phyloP scores from a whole-genome alignment of 1,139 yeast species.

The Blastobotrys petasosporus region DNA sequence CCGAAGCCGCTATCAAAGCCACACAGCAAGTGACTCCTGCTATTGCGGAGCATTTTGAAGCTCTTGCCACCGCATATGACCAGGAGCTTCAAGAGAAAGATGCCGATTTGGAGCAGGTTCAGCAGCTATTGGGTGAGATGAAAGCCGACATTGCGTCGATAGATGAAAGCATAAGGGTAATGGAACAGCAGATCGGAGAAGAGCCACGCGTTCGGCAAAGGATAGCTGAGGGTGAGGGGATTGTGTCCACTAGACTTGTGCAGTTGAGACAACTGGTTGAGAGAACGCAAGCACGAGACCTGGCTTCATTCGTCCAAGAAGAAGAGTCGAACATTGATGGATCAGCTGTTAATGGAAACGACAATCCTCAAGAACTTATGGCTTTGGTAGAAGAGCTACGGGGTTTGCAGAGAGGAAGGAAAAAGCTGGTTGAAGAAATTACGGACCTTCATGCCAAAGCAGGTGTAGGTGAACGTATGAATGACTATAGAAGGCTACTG shows the following conservation, averaged over 20 bases:
- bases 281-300: constrained; percentile 49
- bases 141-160: constrained; percentile 37
- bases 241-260: constrained; percentile 29
- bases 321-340: constrained; percentile 40
- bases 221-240: constrained; percentile 9
- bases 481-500: constrained; percentile 73
- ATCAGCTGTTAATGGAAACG: constrained; percentile 20
- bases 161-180: constrained; percentile 30
- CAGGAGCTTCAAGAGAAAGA: constrained; percentile 47
- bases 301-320: constrained; percentile 43
- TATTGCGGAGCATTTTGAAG: constrained; percentile 44
- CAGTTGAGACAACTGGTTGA: constrained; percentile 44
- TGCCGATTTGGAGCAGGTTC: constrained; percentile 42
- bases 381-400: constrained; percentile 39
- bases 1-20: constrained; percentile 48
- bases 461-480: constrained; percentile 53
- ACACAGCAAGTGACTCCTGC: constrained; percentile 41
- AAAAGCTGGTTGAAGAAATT: constrained; percentile 40
- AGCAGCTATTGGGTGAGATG: constrained; percentile 37
- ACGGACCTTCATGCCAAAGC: constrained; percentile 43
- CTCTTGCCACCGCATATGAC: constrained; percentile 52
- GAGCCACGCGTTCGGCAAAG: constrained; percentile 28
- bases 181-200: constrained; percentile 30
- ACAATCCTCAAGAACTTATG: constrained; percentile 23
- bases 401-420: constrained; percentile 44